Conservation (phyloP, 2,329 filamentous ascomycete species). For the Orbilia brochopaga region DNA sequence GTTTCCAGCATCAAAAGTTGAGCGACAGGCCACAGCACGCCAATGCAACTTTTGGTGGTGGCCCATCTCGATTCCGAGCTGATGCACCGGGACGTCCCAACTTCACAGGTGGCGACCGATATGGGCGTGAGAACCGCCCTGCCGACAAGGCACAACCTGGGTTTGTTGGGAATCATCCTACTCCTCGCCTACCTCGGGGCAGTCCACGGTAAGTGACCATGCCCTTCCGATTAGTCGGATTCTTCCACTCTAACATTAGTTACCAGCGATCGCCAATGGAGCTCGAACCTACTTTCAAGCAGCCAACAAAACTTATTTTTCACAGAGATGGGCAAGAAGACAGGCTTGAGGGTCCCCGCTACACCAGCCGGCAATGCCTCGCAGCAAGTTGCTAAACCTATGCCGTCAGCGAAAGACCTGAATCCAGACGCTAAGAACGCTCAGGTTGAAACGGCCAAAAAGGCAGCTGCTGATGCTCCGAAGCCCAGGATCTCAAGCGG, state of each 20-base stretch:
- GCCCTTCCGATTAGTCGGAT: background rate
- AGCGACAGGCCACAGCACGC: background rate
- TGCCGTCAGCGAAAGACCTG: conserved; percentile 42
- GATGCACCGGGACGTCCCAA: background rate
- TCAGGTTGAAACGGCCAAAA: background rate
- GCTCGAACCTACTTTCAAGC: conserved; percentile 6
- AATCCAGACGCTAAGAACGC: background rate
- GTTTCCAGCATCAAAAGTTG: background rate
- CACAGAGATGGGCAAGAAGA: conserved; percentile 24
- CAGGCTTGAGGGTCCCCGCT: conserved; percentile 14
- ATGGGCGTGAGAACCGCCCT: conserved; percentile 6
- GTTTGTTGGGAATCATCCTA: background rate
- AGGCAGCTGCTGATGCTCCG: conserved; percentile 2
- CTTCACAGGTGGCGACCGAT: conserved; percentile 9
- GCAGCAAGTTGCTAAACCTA: conserved; percentile 25
- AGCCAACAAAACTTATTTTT: conserved; percentile 30
- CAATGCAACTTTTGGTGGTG: background rate
- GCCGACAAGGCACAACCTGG: background rate
- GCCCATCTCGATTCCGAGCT: conserved; percentile 36
- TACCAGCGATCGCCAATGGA: background rate
- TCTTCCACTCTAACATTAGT: background rate
- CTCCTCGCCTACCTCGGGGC: background rate
- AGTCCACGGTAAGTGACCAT: background rate
- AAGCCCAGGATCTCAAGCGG: conserved; percentile 10
- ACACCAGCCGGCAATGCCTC: background rate